A percentile compares a stretch with the other conserved stretches of the same genome.
These are phyloP conservation scores for Elasticomyces elasticus DNA, from an alignment of 495 filamentous ascomycete genomes.

Conservation along the genomic window DNA sequence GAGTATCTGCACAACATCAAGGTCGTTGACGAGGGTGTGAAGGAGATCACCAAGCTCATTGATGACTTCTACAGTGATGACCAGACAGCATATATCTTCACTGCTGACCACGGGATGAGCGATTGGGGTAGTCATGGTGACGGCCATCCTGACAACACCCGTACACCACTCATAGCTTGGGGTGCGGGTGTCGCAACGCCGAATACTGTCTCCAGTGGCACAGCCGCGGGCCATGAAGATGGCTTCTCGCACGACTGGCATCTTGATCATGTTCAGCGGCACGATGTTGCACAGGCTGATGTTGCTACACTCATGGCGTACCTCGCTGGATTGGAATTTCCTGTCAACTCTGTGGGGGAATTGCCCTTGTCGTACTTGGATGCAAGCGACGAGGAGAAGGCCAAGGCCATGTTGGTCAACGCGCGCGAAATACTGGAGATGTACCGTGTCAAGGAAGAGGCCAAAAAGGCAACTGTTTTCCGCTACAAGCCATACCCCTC, in stretches of 20 bases:
- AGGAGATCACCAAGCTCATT: conserved; percentile 70
- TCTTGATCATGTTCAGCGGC: conserved; percentile 64
- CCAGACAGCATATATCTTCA: conserved; percentile 92
- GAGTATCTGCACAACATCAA: conserved; percentile 95
- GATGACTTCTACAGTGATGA: conserved; percentile 87
- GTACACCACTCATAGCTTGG: conserved; percentile 90
- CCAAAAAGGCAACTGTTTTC: conserved; percentile 65
- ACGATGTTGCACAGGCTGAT: conserved; percentile 92
- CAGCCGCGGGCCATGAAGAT: conserved; percentile 74
- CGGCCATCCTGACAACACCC: conserved; percentile 93
- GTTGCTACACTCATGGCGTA: conserved; percentile 96
- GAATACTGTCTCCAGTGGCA: conserved; percentile 40
- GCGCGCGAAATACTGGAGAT: conserved; percentile 86
- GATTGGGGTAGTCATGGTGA: conserved; percentile 98
- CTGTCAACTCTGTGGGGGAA: conserved; percentile 93
- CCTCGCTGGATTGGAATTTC: conserved; percentile 79
- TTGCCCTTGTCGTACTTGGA: conserved; percentile 75
- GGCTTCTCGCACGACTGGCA: conserved; percentile 88
- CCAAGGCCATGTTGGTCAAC: conserved; percentile 77
- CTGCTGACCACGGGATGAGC: conserved; percentile 97
- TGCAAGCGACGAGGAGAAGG: conserved; percentile 62
- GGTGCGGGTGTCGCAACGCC: conserved; percentile 85
- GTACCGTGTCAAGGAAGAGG: conserved; percentile 89
- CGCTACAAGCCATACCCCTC: conserved; percentile 62
- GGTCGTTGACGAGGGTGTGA: conserved; percentile 79